A percentile compares a stretch with the other conserved stretches of the same genome.
phyloP scores from a whole-genome alignment of 768 basidiomycete species.

The Auricularia sp. region DNA sequence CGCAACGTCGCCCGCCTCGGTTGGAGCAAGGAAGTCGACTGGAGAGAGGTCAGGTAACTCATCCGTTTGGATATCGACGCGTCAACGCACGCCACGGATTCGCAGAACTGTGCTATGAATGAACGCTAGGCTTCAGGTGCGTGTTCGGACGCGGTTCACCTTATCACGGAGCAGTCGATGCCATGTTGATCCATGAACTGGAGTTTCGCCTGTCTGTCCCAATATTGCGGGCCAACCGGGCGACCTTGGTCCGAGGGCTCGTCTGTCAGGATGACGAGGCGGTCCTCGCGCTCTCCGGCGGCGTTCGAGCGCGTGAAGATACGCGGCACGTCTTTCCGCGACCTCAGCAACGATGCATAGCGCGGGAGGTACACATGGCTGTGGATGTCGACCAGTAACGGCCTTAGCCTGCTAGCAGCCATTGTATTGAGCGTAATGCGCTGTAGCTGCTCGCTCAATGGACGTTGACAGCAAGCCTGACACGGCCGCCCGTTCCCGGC shows the following conservation, averaged over 20 bases:
- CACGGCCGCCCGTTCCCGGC: neutral
- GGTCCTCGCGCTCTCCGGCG: constrained; percentile 44
- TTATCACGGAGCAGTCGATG: constrained; percentile 71
- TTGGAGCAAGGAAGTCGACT: constrained; percentile 66
- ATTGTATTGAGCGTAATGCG: neutral
- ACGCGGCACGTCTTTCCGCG: constrained; percentile 52
- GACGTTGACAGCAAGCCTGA: too few relatives aligned
- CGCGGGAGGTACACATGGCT: constrained; percentile 79
- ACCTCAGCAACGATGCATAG: constrained; percentile 60
- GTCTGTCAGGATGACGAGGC: constrained; percentile 67
- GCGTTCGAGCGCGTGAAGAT: constrained; percentile 41
- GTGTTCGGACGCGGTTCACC: constrained; percentile 27
- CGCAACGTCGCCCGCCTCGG: constrained; percentile 57
- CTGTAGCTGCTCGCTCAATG: too few relatives aligned
- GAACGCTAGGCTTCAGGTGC: neutral
- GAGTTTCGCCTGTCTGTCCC: constrained; percentile 69
- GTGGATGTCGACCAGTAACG: constrained; percentile 67
- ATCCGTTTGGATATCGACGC: neutral
- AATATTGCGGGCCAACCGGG: constrained; percentile 76
- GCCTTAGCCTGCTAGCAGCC: constrained; percentile 15
- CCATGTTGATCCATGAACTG: constrained; percentile 77
- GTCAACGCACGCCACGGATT: constrained; percentile 58
- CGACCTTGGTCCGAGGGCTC: constrained; percentile 60
- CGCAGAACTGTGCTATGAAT: constrained; percentile 44
- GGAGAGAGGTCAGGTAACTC: neutral